Percentiles rank a stretch among this genome's conserved stretches.
These are phyloP conservation scores for Ambrosiella xylebori DNA, from an alignment of 2,329 filamentous ascomycete species.

Conservation along the genomic window DNA sequence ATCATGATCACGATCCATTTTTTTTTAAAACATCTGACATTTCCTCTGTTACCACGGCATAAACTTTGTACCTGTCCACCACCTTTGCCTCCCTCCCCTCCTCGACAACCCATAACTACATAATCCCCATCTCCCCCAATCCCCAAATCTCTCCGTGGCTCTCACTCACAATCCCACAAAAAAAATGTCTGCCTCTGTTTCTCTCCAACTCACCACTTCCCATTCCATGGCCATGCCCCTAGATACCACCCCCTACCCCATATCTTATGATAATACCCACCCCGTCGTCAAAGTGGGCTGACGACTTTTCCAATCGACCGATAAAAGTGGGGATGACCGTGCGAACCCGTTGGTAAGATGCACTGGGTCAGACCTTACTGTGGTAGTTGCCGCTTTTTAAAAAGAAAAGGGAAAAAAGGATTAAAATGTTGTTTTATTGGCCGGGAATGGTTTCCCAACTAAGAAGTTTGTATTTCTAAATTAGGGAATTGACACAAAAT, in stretches of 20 bases:
- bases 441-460: neutral
- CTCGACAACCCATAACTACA: neutral
- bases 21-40: too few species aligned
- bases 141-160: neutral
- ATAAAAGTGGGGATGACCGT: conserved; percentile 11
- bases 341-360: conserved; percentile 6
- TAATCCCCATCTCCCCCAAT: neutral
- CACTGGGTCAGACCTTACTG: conserved; percentile 2
- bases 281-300: conserved; percentile 13
- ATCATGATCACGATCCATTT: too few species aligned
- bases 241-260: neutral
- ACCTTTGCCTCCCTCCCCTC: neutral
- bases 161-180: neutral
- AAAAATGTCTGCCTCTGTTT: neutral
- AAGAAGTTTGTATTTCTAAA: neutral
- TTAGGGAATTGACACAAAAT: neutral
- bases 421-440: neutral
- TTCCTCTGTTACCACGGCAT: too few species aligned
- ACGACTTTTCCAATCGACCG: conserved; percentile 13
- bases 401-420: too few species aligned
- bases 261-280: conserved; percentile 11
- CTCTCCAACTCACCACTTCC: neutral
- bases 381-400: neutral
- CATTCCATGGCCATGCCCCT: neutral
- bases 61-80: too few species aligned